Percentiles rank a stretch among this genome's conserved stretches.
Conservation (phyloP, 805 yeast genomes). For the Dipodascus albidus region DNA sequence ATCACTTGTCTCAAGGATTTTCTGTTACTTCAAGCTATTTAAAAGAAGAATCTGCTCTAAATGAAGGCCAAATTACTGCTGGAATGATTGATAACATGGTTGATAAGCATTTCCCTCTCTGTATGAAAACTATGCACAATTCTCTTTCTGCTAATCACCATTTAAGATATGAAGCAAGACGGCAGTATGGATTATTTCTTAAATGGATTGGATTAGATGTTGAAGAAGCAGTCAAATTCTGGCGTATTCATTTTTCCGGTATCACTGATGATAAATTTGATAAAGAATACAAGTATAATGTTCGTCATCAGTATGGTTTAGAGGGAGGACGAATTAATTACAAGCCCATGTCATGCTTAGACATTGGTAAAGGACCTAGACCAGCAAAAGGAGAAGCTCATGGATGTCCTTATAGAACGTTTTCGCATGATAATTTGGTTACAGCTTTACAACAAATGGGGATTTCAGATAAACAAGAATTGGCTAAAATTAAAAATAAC, state of each 20-base stretch:
- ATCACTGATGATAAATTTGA: slow-evolving; percentile 59
- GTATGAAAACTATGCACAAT: slow-evolving; percentile 56
- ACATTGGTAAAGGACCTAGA: slow-evolving; percentile 49
- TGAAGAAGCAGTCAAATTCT: slow-evolving; percentile 81
- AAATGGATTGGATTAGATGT: slow-evolving; percentile 82
- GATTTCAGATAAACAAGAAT: slow-evolving; percentile 40
- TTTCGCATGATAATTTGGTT: slow-evolving; percentile 51
- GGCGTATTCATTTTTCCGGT: slow-evolving; percentile 62
- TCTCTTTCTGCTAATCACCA: slow-evolving; percentile 55
- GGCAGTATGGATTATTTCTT: slow-evolving; percentile 71
- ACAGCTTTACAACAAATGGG: slow-evolving; percentile 52
- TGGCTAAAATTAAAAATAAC: slow-evolving; percentile 54
- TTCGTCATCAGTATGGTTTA: slow-evolving; percentile 82
- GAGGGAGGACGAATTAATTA: slow-evolving; percentile 85
- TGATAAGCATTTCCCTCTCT: slow-evolving; percentile 66
- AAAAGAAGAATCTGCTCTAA: slow-evolving; percentile 25
- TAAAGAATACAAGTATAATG: slow-evolving; percentile 80
- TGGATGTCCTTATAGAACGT: slow-evolving; percentile 88
- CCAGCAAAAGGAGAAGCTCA: slow-evolving; percentile 46
- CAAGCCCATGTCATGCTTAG: slow-evolving; percentile 75
- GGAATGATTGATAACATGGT: slow-evolving; percentile 43
- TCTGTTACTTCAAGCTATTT: slow-evolving; percentile 36
- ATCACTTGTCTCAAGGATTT: slow-evolving; percentile 66
- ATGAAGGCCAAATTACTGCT: slow-evolving; percentile 43
- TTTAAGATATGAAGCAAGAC: slow-evolving; percentile 73